Evolutionary conservation across 2,329 filamentous ascomycete species (phyloP), one percentile per base, ranked within the genome.

Genomic region (Fusarium foetens): DNA sequence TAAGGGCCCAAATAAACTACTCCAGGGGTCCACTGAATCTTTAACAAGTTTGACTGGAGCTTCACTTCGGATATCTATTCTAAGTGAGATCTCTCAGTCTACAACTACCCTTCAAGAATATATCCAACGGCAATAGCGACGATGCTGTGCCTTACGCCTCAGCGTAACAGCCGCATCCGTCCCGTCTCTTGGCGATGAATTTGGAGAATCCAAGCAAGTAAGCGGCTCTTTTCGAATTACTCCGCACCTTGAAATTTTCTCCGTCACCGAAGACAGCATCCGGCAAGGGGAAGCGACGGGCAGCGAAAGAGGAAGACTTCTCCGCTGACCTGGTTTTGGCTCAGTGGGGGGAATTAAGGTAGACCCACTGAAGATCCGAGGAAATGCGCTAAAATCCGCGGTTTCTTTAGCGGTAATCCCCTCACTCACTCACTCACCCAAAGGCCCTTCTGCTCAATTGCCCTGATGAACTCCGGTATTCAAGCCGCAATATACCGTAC

Each of bases 151-250:
- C 49, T 52, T 52, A n/a, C 49, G 33, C 25, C 45, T 42, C 29
- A 55, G 13, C 29, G 19, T 8, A 31, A 45, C n/a, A 62, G 21
- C 45, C 33, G 49, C 58, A 38, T 45, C 27, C 33, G 45, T 63
- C 29, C 61, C 33, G 60, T 66, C 41, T 63, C 63, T 61, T 68
- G 65, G 48, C 63, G 27, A 66, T 39, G 23, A n/a, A 25, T 27
- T 51, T 61, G 54, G 62, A 62, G 63, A 68, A 62, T 21, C n/a
- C 55, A 68, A 31, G 54, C 23, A 62, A 51, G 54, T n/a, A 33
- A 55, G 13, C 33, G 33, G 43, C 14, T 58, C 41, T 46, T 46
- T 27, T 25, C 33, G 14, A 62, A 14, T 33, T 48, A 62, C 63
- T 68, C 65, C 63, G 55, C 63, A 68, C 33, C 14, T 13, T 5